Percentiles rank a stretch among this genome's conserved stretches.
These are phyloP conservation scores for Daldinia grandis DNA, from an alignment of 495 filamentous ascomycete genomes.

Conservation along the genomic window DNA sequence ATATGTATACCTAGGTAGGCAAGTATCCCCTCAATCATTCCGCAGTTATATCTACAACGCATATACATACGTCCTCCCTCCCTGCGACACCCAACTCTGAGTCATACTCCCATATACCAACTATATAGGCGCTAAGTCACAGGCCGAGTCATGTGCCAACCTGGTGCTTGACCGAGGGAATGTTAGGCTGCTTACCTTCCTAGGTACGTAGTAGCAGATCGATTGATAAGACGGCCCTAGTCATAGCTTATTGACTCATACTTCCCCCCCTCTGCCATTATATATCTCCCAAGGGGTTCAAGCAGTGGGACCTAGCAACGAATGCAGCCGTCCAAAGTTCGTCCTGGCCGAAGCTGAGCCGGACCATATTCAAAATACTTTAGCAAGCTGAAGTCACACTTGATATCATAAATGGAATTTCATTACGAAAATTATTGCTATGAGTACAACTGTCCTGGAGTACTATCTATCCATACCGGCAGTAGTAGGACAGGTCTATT, in stretches of 20 bases:
- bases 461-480: conserved; percentile 2
- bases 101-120: neutral
- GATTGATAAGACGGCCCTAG: neutral
- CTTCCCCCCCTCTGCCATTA: neutral
- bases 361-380: neutral
- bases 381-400: neutral
- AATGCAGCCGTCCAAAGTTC: neutral
- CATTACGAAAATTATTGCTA: conserved; percentile 23
- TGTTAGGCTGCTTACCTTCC: neutral
- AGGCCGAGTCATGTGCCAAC: neutral
- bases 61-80: too few relatives aligned
- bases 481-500: conserved; percentile 8
- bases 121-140: neutral
- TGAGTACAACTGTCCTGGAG: conserved; percentile 19
- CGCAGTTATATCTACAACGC: too few relatives aligned
- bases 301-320: neutral
- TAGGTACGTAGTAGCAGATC: neutral
- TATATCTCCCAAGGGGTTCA: neutral
- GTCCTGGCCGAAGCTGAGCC: neutral
- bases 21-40: too few relatives aligned
- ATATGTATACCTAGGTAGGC: too few relatives aligned
- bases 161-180: neutral
- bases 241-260: neutral
- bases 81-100: neutral
- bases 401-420: neutral